Percentiles rank a stretch among this genome's conserved stretches.
Conservation (phyloP, 306 rosid species). For the Hippophae gyantsensis region DNA sequence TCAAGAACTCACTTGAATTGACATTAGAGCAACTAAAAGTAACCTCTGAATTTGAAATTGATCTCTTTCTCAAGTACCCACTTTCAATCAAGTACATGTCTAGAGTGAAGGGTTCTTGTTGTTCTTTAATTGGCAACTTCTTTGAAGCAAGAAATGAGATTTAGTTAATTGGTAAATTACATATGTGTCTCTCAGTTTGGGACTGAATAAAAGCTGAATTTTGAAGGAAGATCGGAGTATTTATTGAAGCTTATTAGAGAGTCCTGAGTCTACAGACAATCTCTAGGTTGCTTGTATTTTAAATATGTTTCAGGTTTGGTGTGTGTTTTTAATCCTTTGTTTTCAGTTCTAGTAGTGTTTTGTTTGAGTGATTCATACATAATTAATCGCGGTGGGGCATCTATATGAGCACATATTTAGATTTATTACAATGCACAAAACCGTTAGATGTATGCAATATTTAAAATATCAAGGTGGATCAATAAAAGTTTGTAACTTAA, state of each 20-base stretch:
- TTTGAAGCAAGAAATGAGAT: constrained; percentile 3
- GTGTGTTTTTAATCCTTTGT: background rate
- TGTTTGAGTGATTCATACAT: too few species aligned
- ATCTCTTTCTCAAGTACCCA: constrained; percentile 32
- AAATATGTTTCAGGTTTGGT: constrained; percentile 1
- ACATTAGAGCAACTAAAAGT: constrained; percentile 13
- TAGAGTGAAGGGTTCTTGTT: constrained; percentile 73
- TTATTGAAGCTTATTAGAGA: constrained; percentile 3
- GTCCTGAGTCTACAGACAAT: background rate
- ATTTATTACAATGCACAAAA: too few species aligned
- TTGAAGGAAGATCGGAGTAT: constrained; percentile 11
- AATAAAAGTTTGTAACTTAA: too few species aligned
- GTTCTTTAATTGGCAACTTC: constrained; percentile 32
- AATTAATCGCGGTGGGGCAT: too few species aligned
- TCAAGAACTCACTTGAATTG: constrained; percentile 19
- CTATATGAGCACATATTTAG: too few species aligned
- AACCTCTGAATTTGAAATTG: background rate
- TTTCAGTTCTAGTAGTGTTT: background rate
- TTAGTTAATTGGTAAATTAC: constrained; percentile 14
- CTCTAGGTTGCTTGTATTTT: constrained; percentile 9
- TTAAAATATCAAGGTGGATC: too few species aligned
- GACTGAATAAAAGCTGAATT: constrained; percentile 16
- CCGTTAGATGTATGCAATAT: too few species aligned
- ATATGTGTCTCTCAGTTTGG: constrained; percentile 22
- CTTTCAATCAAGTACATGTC: constrained; percentile 57